Evolutionary conservation across 208 protist genomes (phyloP), one percentile per base, ranked within the genome.

Genomic region (Leishmania martiniquensis): DNA sequence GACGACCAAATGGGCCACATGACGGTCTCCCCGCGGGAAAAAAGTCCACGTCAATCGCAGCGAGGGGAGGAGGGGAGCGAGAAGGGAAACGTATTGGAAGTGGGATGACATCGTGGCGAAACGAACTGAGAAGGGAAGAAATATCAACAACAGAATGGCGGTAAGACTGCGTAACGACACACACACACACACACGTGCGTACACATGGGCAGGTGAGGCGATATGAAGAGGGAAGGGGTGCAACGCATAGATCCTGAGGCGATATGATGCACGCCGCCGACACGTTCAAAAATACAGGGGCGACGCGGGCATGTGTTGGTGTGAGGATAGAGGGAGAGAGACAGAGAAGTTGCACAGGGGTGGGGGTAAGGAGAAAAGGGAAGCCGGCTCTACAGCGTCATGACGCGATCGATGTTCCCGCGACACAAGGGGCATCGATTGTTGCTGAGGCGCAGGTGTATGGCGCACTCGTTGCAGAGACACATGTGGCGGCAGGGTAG

Each of bases 401-500:
- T 87, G 44, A 95, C 63, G 10, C 87, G 87, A 25, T 90, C 85
- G 77, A 98, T 97, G 12, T 80, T 77, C 17, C 65, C 45, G 34
- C 97, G 86, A 84, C 97, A 98, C 25, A 98, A 89, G 17, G 97
- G 97, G 86, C 97, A 98, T 54, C 95, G 91, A 78, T 97, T 98
- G 71, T 83, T 93, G 20, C 82, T 80, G 29, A 96, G 75, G 20
- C 88, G 82, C 70, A 98, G 83, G 57, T 94, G 84, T 37, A 80
- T 80, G 2, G 93, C 95, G 76, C 97, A 99, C 44, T 93, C 92
- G 69, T 87, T 71, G 85, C 97, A 99, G 5, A 98, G 76, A 60
- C 95, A 98, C 91, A 98, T 91, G 75, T 98, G 96, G 0, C 97
- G 87, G 80, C 97, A 99, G 12, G 97, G 97, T 42, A 98, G 82